Evolutionary conservation across 2,329 filamentous ascomycete species (phyloP).

Genomic region (Paracoccidioides brasiliensis): DNA sequence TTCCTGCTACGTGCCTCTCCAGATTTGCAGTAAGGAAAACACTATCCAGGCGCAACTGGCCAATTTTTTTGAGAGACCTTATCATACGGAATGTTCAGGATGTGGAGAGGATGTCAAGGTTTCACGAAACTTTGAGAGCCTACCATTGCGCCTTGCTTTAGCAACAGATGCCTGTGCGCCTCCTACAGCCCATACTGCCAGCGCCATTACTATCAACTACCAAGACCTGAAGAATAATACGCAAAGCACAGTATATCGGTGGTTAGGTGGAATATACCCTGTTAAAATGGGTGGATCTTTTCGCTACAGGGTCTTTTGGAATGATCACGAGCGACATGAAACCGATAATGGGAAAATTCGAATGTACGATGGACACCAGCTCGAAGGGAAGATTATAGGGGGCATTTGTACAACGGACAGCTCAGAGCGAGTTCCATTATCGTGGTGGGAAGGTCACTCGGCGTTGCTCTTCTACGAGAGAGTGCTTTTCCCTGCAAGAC

Average conservation of each 20-base stretch:
- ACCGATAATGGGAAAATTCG: slow-evolving; percentile 11
- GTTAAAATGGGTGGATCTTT: not conserved
- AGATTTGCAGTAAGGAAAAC: not conserved
- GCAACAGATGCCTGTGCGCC: slow-evolving; percentile 7
- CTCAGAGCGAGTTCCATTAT: slow-evolving; percentile 16
- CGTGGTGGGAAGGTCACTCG: slow-evolving; percentile 12
- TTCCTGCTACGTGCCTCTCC: not conserved
- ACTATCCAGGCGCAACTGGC: not conserved
- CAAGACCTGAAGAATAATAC: slow-evolving; percentile 8
- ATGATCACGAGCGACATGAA: slow-evolving; percentile 19
- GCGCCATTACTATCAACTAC: slow-evolving; percentile 17
- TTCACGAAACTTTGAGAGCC: slow-evolving; percentile 6
- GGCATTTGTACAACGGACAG: slow-evolving; percentile 10
- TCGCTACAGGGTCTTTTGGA: slow-evolving; percentile 22
- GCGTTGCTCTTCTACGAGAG: slow-evolving; percentile 26
- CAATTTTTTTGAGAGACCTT: not conserved
- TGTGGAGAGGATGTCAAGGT: not conserved
- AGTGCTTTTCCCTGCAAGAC: slow-evolving; percentile 16
- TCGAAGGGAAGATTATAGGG: slow-evolving; percentile 18
- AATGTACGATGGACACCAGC: slow-evolving; percentile 21
- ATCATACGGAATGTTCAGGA: not conserved
- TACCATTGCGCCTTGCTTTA: slow-evolving; percentile 23
- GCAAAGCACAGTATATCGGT: slow-evolving; percentile 20
- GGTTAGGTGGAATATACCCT: slow-evolving; percentile 27
- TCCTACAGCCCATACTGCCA: slow-evolving; percentile 16